Evolutionary conservation across 1,284 basidiomycete species (phyloP), one percentile per base, ranked within the genome.

Genomic region (Caloboletus firmus): DNA sequence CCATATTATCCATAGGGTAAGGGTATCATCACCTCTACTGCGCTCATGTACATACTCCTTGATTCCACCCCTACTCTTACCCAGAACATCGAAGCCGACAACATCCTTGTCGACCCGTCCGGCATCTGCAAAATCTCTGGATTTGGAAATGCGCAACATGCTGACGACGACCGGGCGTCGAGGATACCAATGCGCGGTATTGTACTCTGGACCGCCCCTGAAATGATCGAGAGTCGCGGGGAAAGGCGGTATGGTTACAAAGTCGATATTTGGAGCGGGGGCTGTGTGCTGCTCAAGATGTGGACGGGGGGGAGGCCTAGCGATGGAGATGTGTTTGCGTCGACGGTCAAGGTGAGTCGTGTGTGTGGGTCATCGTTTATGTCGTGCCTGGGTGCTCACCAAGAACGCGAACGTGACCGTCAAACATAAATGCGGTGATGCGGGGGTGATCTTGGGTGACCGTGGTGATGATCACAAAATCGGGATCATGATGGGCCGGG

Each of bases 181-280:
- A 80, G 81, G 55, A 93, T 91, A 4, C 89, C 91, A 43, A 90
- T 98, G 87, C 90, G 94, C 70, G 95, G 95, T 13, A 26, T 4
- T 3, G n/a, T 32, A 44, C 98, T 96, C 71, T 98, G 95, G 91
- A 98, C 98, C 93, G 95, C 95, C 9, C 95, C 96, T 1, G 95
- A 99, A 74, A 91, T 98, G 37, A 82, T 93, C 59, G 82, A 87
- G 55, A 83, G 85, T 30, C 52, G 24, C 1, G 12, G 7, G 6
- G 12, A 24, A 24, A 36, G 31, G 58, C 84, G 90, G 0, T 98
- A 98, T 70, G 92, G 89, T 62, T 91, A 89, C 65, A 98, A 98
- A 74, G 87, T 96, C 30, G 95, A 98, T 69, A 95, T 98, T 59
- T 98, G 95, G 95, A 92, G 89, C 67, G 81, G 97, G 2, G 95